phyloP scores from a whole-genome alignment of 1,284 basidiomycete genomes.

The Lentinus polychrous region DNA sequence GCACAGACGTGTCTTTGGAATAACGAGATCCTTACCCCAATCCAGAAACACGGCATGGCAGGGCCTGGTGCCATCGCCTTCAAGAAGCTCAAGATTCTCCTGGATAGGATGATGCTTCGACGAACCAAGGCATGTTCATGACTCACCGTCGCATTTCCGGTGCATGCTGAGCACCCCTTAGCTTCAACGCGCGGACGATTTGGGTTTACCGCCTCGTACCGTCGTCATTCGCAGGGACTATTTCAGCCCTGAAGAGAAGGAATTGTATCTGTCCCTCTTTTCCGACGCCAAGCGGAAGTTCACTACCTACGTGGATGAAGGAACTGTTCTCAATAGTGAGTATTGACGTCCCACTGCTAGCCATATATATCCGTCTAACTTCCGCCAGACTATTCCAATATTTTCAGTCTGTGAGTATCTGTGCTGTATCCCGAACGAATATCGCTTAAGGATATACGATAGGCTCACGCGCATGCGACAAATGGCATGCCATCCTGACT shows the following conservation, averaged over 20 bases:
- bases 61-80: constrained; percentile 79
- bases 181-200: constrained; percentile 94
- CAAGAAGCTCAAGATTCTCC: constrained; percentile 83
- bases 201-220: constrained; percentile 93
- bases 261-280: constrained; percentile 90
- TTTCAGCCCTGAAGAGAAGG: constrained; percentile 96
- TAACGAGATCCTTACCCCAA: constrained; percentile 90
- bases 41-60: constrained; percentile 75
- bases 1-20: constrained; percentile 82
- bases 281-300: constrained; percentile 92
- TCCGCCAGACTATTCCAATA: constrained; percentile 83
- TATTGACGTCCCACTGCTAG: constrained; percentile 10
- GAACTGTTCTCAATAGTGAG: constrained; percentile 89
- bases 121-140: constrained; percentile 56
- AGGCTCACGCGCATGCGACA: constrained; percentile 87
- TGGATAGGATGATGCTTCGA: constrained; percentile 96
- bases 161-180: constrained; percentile 25
- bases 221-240: constrained; percentile 87
- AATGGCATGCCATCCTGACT: constrained; percentile 94
- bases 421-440: background rate
- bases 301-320: constrained; percentile 83
- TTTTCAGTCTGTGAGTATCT: constrained; percentile 70
- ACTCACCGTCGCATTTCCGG: background rate
- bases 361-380: constrained; percentile 7
- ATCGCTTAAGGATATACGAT: background rate